A percentile compares a stretch with the other conserved stretches of the same genome.
These are phyloP conservation scores for Rhodotorula sp. DNA, from an alignment of 1,284 basidiomycete species.

Conservation along the genomic window DNA sequence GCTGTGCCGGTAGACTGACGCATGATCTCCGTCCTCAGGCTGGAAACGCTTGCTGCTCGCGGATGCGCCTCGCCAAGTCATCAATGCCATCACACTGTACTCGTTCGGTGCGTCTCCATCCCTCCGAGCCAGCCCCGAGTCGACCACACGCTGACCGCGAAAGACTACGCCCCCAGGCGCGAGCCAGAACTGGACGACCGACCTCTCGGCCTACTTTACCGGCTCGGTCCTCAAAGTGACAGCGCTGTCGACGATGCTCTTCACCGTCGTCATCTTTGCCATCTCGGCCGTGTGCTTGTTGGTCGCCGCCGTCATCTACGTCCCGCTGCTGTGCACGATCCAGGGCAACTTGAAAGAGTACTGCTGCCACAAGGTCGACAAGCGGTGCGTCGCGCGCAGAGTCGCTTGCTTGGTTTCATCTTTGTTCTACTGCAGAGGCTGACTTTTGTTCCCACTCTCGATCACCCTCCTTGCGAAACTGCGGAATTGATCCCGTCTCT, in stretches of 20 bases:
- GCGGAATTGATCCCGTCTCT: too few species aligned
- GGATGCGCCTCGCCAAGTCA: constrained; percentile 95
- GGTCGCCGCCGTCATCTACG: constrained; percentile 80
- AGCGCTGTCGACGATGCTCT: constrained; percentile 74
- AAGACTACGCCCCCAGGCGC: too few species aligned
- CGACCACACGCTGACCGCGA: too few species aligned
- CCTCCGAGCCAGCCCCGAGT: too few species aligned
- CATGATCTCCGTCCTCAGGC: constrained; percentile 55
- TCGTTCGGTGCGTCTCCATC: constrained; percentile 71
- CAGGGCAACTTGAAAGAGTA: constrained; percentile 74
- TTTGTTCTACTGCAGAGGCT: not conserved
- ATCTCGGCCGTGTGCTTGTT: constrained; percentile 79
- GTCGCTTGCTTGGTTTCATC: not conserved
- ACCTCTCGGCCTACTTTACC: constrained; percentile 63
- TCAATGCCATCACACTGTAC: constrained; percentile 91
- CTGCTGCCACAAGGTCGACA: constrained; percentile 98
- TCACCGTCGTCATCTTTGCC: constrained; percentile 83
- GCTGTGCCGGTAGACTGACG: too few species aligned
- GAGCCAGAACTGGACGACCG: constrained; percentile 60
- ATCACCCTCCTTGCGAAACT: too few species aligned
- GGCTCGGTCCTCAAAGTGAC: constrained; percentile 45
- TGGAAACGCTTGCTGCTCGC: constrained; percentile 94
- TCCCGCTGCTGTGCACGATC: constrained; percentile 91
- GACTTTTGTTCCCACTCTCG: not conserved
- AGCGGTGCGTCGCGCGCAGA: constrained; percentile 56